Evolutionary conservation across 2,329 filamentous ascomycete genomes (phyloP).

Genomic region (Cercospora sojina): DNA sequence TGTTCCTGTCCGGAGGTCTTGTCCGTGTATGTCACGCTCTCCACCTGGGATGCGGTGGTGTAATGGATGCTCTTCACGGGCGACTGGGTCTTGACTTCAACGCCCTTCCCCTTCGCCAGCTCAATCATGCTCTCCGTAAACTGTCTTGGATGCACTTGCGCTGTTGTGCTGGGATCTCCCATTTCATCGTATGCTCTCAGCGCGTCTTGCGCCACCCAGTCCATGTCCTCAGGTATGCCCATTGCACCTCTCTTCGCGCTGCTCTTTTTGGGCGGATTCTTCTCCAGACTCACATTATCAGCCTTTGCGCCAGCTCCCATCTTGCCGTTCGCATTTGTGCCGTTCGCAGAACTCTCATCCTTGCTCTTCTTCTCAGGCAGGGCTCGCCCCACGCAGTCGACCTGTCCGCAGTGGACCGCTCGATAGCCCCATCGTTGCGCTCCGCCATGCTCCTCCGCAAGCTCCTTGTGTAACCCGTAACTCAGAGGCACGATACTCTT

Average conservation of each 20-base stretch:
- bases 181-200: conserved; percentile 76
- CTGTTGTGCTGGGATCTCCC: conserved; percentile 76
- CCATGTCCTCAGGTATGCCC: conserved; percentile 71
- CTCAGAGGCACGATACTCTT: conserved; percentile 78
- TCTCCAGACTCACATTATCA: conserved; percentile 54
- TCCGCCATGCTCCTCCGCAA: conserved; percentile 81
- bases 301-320: conserved; percentile 20
- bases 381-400: conserved; percentile 53
- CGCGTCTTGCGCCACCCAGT: conserved; percentile 74
- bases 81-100: conserved; percentile 60
- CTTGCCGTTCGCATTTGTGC: conserved; percentile 36
- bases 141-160: conserved; percentile 88
- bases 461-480: conserved; percentile 76
- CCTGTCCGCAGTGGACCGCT: conserved; percentile 69
- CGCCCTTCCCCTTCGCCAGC: conserved; percentile 63
- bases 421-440: conserved; percentile 83
- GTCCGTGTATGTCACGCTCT: conserved; percentile 61
- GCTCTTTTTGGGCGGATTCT: conserved; percentile 44
- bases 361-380: conserved; percentile 29
- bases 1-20: conserved; percentile 49
- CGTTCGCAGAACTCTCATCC: conserved; percentile 32
- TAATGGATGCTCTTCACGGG: conserved; percentile 68
- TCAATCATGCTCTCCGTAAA: conserved; percentile 84
- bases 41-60: conserved; percentile 49
- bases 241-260: conserved; percentile 57